These are phyloP conservation scores for Marvania coccoides DNA, from an alignment of 139 green algal genomes.

Conservation along the genomic window DNA sequence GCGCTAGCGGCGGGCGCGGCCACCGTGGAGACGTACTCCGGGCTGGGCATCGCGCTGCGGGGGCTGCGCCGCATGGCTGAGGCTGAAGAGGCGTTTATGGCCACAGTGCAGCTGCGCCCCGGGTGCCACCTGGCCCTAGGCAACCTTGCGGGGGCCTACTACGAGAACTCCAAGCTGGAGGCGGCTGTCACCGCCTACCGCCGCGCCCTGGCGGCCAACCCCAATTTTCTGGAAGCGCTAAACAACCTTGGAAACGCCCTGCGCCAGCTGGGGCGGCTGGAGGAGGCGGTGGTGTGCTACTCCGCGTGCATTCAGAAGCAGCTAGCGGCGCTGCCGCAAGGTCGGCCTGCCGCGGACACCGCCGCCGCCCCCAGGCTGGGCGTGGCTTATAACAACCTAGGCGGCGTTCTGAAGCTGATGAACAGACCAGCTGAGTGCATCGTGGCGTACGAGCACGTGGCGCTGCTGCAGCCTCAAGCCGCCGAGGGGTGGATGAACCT, in stretches of 20 bases:
- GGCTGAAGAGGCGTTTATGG: slow-evolving; percentile 49
- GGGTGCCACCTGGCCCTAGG: slow-evolving; percentile 56
- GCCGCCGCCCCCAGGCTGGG: slow-evolving; percentile 45
- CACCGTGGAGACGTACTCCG: slow-evolving; percentile 62
- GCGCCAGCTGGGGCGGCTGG: slow-evolving; percentile 41
- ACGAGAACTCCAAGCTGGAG: slow-evolving; percentile 62
- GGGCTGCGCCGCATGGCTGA: slow-evolving; percentile 51
- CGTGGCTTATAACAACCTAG: slow-evolving; percentile 80
- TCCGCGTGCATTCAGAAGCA: slow-evolving; percentile 71
- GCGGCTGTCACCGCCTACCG: slow-evolving; percentile 56
- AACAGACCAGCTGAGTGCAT: slow-evolving; percentile 64
- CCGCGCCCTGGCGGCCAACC: slow-evolving; percentile 53
- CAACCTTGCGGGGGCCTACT: slow-evolving; percentile 64
- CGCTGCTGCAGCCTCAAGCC: slow-evolving; percentile 50
- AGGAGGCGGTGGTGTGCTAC: slow-evolving; percentile 72
- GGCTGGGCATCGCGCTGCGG: slow-evolving; percentile 57
- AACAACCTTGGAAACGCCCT: slow-evolving; percentile 84
- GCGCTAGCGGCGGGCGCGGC: slow-evolving; percentile 44
- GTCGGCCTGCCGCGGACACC: slow-evolving; percentile 1
- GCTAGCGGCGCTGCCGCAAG: slow-evolving; percentile 21
- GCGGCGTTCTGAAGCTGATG: slow-evolving; percentile 54
- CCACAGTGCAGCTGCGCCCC: slow-evolving; percentile 51
- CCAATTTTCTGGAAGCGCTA: slow-evolving; percentile 67
- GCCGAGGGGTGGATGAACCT: slow-evolving; percentile 72
- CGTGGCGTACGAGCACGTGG: slow-evolving; percentile 72